Evolutionary conservation across 108 stramenopile genomes (phyloP).

Genomic region (Pseudonitzschia multiseries): DNA sequence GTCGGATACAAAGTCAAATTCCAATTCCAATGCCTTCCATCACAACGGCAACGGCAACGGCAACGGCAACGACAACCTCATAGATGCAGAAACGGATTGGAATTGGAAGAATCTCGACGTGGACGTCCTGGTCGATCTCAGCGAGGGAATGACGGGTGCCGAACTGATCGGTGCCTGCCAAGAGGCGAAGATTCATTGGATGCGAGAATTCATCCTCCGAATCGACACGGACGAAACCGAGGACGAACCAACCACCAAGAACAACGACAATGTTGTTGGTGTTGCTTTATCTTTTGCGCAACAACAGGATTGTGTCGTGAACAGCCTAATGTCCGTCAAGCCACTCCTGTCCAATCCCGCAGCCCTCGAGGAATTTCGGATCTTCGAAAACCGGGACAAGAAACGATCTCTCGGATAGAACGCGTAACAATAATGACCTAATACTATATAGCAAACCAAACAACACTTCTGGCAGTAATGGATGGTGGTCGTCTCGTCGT

Average conservation of each 20-base stretch:
- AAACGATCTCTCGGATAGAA: background rate
- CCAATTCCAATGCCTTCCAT: too few relatives aligned
- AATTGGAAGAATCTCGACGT: constrained; percentile 17
- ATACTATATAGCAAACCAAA: too few relatives aligned
- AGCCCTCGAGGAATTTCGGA: constrained; percentile 44
- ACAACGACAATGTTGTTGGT: too few relatives aligned
- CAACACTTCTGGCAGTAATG: too few relatives aligned
- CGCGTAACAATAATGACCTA: background rate
- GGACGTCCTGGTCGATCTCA: constrained; percentile 53
- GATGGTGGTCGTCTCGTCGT: too few relatives aligned
- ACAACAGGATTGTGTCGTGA: constrained; percentile 28
- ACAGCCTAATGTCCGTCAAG: constrained; percentile 29
- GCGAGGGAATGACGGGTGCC: constrained; percentile 84
- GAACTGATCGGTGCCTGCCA: constrained; percentile 84
- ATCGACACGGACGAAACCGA: background rate
- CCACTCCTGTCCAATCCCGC: constrained; percentile 47
- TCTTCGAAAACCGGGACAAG: constrained; percentile 38
- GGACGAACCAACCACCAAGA: too few relatives aligned
- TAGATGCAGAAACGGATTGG: constrained; percentile 35
- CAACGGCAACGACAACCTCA: background rate
- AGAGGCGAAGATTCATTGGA: constrained; percentile 57
- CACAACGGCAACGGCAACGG: constrained; percentile 5
- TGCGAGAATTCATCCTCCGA: constrained; percentile 40
- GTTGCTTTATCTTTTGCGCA: too few relatives aligned
- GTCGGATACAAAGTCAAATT: constrained; percentile 12